Evolutionary conservation across 2,329 filamentous ascomycete genomes (phyloP).

Genomic region (Aspergillus ustus): DNA sequence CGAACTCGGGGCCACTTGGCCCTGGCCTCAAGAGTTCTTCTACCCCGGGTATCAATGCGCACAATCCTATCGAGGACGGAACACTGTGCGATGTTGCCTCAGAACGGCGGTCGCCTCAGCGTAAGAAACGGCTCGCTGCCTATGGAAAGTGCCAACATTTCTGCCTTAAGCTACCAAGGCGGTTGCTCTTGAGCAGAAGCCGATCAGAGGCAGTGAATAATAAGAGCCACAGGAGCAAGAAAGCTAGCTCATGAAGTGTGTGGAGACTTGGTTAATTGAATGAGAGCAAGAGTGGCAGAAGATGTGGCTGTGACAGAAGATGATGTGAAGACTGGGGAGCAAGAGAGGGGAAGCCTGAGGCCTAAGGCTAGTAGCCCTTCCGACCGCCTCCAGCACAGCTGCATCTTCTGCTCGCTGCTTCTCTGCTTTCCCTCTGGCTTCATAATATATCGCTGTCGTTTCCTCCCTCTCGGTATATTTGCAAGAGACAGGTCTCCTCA

Average conservation of each 20-base stretch:
- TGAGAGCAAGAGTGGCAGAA: constrained; percentile 11
- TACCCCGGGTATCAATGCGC: not conserved
- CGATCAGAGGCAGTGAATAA: not conserved
- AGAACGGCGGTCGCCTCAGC: not conserved
- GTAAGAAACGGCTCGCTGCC: not conserved
- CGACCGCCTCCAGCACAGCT: constrained; percentile 23
- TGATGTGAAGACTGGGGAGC: too few species aligned
- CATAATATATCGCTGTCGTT: constrained; percentile 23
- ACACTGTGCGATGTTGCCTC: not conserved
- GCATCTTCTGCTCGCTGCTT: not conserved
- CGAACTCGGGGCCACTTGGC: not conserved
- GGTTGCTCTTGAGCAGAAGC: not conserved
- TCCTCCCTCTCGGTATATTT: constrained; percentile 13
- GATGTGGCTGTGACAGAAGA: constrained; percentile 9
- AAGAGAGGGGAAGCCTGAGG: not conserved
- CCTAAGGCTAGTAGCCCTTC: not conserved
- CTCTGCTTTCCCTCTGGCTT: constrained; percentile 21
- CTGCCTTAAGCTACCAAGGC: not conserved
- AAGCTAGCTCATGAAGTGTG: too few species aligned
- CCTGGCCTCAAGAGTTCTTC: not conserved
- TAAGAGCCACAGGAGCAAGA: not conserved
- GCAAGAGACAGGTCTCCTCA: constrained; percentile 2
- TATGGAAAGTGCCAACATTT: not conserved
- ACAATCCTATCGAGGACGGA: not conserved
- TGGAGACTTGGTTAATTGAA: not conserved